Evolutionary conservation across 768 basidiomycete genomes (phyloP).

Genomic region (Lactifluus hygrophoroides): DNA sequence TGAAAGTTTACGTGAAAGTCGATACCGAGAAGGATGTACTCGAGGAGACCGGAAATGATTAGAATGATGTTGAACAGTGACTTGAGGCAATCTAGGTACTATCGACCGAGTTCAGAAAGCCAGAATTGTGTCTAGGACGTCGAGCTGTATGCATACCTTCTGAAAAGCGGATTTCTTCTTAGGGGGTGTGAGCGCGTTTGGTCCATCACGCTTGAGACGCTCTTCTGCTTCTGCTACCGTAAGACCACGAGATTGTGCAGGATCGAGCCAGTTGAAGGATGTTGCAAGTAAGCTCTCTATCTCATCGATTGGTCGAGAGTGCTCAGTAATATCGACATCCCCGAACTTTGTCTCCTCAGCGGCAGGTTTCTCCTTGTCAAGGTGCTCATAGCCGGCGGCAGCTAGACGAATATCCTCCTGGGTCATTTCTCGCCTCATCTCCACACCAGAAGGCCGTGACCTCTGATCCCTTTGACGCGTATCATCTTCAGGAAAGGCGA

Average conservation of each 20-base stretch:
- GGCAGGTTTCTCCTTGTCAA: constrained; percentile 36
- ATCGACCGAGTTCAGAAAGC: constrained; percentile 4
- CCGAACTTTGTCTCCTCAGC: constrained; percentile 29
- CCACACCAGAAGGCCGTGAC: constrained; percentile 44
- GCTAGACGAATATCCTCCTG: constrained; percentile 59
- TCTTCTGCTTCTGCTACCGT: constrained; percentile 42
- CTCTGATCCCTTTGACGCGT: constrained; percentile 25
- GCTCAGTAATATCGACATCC: constrained; percentile 52
- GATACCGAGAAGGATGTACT: constrained; percentile 56
- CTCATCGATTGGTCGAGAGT: constrained; percentile 36
- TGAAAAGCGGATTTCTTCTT: constrained; percentile 56
- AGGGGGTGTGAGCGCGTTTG: constrained; percentile 56
- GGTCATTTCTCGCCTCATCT: constrained; percentile 56
- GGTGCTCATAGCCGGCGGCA: constrained; percentile 59
- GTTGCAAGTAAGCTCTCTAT: constrained; percentile 38
- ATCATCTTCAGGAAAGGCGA: constrained; percentile 40
- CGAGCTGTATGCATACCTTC: constrained; percentile 36
- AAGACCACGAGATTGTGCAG: constrained; percentile 43
- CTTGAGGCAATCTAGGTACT: constrained; percentile 57
- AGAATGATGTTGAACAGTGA: constrained; percentile 60
- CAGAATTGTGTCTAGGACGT: neutral
- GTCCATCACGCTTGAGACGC: constrained; percentile 49
- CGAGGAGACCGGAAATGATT: constrained; percentile 56
- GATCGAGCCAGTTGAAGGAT: constrained; percentile 44
- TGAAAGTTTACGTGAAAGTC: constrained; percentile 40